Percentiles rank a stretch among this genome's conserved stretches.
Evolutionary conservation across 257 asterid species (phyloP).

Genomic region (Parsonsia alboflavescens): DNA sequence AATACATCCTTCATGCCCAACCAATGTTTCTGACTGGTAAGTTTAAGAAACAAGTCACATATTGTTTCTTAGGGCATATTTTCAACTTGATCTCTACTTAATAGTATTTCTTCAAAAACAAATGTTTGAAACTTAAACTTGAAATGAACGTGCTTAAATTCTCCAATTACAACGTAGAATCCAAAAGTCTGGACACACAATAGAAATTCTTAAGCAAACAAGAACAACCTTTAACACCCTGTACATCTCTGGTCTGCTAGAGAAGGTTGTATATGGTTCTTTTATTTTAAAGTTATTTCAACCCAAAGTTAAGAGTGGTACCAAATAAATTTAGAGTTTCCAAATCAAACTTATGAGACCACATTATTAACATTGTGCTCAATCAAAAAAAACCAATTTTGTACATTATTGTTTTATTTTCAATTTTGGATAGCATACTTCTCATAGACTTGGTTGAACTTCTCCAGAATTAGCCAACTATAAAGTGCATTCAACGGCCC

Average conservation of each 20-base stretch:
- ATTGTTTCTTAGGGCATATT: not conserved
- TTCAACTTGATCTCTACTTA: not conserved
- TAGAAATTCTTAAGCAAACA: not conserved
- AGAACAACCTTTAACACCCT: not conserved
- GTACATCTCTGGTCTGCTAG: not conserved
- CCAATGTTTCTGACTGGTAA: not conserved
- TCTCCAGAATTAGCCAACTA: not conserved
- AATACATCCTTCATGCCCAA: not conserved
- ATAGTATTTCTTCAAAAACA: not conserved
- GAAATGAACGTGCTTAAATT: not conserved
- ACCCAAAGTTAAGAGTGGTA: not conserved
- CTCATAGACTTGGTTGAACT: not conserved
- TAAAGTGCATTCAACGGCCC: not conserved
- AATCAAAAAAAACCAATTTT: not conserved
- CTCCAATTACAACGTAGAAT: not conserved
- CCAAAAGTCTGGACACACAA: not conserved
- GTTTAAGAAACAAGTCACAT: not conserved
- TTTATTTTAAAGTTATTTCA: not conserved
- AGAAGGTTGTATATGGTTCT: not conserved
- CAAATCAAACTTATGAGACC: not conserved
- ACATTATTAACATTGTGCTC: not conserved
- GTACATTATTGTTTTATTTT: not conserved
- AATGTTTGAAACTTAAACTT: not conserved
- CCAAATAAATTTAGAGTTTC: not conserved
- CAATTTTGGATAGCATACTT: not conserved